Base-by-base conservation (phyloP, 129 eudicot genomes). In the Daucus carota region DNA sequence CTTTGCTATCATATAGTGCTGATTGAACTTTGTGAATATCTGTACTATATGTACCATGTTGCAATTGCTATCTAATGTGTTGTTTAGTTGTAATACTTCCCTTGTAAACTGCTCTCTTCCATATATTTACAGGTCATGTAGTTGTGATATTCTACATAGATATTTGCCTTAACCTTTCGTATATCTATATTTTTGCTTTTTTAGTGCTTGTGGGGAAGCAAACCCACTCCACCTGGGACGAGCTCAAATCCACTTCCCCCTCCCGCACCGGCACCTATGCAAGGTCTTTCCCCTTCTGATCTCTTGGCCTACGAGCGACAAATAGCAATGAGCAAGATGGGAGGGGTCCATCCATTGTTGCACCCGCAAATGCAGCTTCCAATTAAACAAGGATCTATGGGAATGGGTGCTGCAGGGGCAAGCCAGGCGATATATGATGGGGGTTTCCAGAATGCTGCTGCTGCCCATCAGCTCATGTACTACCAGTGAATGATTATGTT, bases 191-290 rank as follows among this genome's bases (percentile, higher is more conserved):
- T 36, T 74, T 75, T 11, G 47, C 5, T 72, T 78, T 18, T 78
- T 6, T 67, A 93, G 98, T 93, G 98, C 76, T 93, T 96, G 11
- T 93, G 98, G 97, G 98, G 98, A 26, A 93, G 90, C 85, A 93
- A 93, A 80, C 98, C 96, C 13, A 93, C 98, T 57, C 97, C 97
- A 20, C 91, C 96, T 1, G 98, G 98, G 73, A 91, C 92, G 28
- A 77, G 74, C 72, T 93, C 97, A 82, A 93, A 89, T 78, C 96
- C 98, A 24, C 98, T 93, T 50, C 98, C 88, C 0, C 96, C 96
- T 16, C 98, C 98, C 1, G 97, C 88, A 40, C 86, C 96, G 4
- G 91, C 90, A 36, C 84, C 90, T 33, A 42, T 91, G 84, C 83
- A 70, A 62, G 86, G 84, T 62, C 75, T 89, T 68, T 87, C 96